Evolutionary conservation across 139 green algal genomes (phyloP), one percentile per base, ranked within the genome.

Genomic region (Coelastrella sp.): DNA sequence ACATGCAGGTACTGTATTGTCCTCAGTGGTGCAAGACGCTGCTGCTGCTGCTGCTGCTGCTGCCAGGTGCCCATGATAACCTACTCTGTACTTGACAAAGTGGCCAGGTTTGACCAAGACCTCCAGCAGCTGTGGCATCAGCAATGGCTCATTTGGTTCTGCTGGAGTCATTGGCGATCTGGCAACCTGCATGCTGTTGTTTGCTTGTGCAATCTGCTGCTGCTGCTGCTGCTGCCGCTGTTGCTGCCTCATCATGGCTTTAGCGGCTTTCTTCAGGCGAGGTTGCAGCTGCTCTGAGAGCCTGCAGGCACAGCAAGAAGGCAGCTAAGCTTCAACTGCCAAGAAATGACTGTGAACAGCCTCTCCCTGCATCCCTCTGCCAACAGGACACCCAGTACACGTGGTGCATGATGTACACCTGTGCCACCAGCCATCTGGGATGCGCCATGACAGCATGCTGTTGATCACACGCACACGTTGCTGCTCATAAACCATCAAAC

Each of bases 241-340:
- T 8, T 20, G 20, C 78, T 83, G 78, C 35, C 59, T 8, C 78
- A 63, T 56, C 78, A 63, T 25, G 25, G 59, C 25, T 57, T 63
- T 83, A 1, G 12, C 49, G 78, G 58, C 56, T 70, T 59, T 24
- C 20, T n/a, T 20, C 57, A 85, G 17, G 57, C 17, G 63, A 57
- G n/a, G 19, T 14, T 24, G 80, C 19, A 85, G 20, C 8, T 25
- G n/a, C 58, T 58, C 9, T 17, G 80, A 25, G 6, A 85, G 58
- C 80, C 80, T 85, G 80, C 80, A 85, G 20, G 72, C 20, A 78
- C 81, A 87, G 59, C 81, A 75, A 0, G 68, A n/a, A 19, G 81
- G 81, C 5, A 87, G 60, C 6, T 73, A n/a, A 73, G 65, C 65
- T 73, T 73, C 65, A 73, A 19, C 15, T 7, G 65, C 19, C 65